Evolutionary conservation across 805 yeast species (phyloP).

Genomic region (Kodamaea leandrae): DNA sequence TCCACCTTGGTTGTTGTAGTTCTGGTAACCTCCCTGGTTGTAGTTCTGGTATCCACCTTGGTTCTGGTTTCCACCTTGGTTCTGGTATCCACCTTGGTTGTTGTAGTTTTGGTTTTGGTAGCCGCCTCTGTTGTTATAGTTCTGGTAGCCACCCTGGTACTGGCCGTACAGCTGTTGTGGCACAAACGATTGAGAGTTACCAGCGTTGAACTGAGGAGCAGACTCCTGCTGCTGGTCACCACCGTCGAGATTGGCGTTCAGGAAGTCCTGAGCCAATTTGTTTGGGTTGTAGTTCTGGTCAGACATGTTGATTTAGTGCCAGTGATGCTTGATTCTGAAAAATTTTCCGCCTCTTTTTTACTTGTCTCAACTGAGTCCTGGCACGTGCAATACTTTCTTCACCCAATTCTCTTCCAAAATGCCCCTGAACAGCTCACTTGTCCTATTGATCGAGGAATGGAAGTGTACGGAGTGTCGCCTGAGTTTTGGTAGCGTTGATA

Average conservation of each 20-base stretch:
- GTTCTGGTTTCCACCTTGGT: slow-evolving; percentile 22
- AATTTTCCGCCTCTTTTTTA: slow-evolving; percentile 4
- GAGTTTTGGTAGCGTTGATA: no score
- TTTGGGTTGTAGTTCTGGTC: slow-evolving; percentile 38
- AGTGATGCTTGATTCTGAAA: slow-evolving; percentile 5
- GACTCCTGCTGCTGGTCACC: slow-evolving; percentile 14
- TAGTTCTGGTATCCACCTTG: slow-evolving; percentile 9
- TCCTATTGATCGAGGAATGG: no score
- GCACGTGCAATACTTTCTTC: background rate
- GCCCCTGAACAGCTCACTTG: no score
- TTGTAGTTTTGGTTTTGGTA: slow-evolving; percentile 19
- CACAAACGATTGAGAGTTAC: slow-evolving; percentile 45
- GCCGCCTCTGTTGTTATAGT: slow-evolving; percentile 20
- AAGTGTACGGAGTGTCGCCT: no score
- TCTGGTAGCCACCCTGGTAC: slow-evolving; percentile 18
- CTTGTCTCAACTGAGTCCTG: no score
- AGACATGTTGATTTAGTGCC: slow-evolving; percentile 9
- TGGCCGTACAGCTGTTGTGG: slow-evolving; percentile 36
- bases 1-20: slow-evolving; percentile 19
- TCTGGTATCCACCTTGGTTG: slow-evolving; percentile 21
- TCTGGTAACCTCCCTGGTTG: slow-evolving; percentile 20
- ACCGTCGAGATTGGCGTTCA: slow-evolving; percentile 37
- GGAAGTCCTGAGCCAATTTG: slow-evolving; percentile 44
- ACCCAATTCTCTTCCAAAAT: no score
- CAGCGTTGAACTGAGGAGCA: slow-evolving; percentile 43